phyloP scores from a whole-genome alignment of 1,139 yeast genomes.

The Candida neerlandica region DNA sequence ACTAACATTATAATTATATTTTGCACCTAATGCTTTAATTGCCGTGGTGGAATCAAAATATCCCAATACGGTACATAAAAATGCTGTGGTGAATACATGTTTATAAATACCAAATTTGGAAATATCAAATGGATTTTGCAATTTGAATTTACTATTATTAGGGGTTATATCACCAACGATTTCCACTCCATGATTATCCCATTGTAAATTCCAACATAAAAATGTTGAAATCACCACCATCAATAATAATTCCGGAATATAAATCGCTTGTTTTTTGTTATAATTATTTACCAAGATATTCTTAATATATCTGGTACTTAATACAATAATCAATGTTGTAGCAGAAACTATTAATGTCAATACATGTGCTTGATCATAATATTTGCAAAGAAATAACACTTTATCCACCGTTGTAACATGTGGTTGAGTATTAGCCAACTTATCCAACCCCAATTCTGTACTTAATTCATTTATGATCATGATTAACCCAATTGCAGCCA shows the following conservation, averaged over 20 bases:
- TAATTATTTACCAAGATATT: conserved; percentile 20
- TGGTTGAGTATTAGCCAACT: conserved; percentile 22
- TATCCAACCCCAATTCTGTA: conserved; percentile 30
- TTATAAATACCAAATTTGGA: conserved; percentile 24
- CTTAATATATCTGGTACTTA: conserved; percentile 24
- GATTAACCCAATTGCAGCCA: conserved; percentile 39
- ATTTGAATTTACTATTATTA: conserved; percentile 7
- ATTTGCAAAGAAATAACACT: conserved; percentile 20
- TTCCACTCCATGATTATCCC: conserved; percentile 31
- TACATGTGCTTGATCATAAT: conserved; percentile 21
- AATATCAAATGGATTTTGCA: conserved; percentile 27
- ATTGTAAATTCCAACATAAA: conserved; percentile 24
- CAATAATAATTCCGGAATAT: conserved; percentile 34
- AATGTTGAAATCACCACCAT: conserved; percentile 36
- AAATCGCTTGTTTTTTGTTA: conserved; percentile 23
- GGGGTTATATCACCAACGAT: conserved; percentile 29
- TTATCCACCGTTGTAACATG: conserved; percentile 29
- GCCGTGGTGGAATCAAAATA: conserved; percentile 39
- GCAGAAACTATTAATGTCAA: conserved; percentile 25
- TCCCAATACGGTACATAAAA: conserved; percentile 35
- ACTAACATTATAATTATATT: conserved; percentile 34
- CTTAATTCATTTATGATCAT: conserved; percentile 36
- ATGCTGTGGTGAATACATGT: conserved; percentile 29
- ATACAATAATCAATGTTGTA: conserved; percentile 26
- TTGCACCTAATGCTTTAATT: conserved; percentile 33